Conservation (phyloP, 345 rosid species). For the Ceriops decandra region DNA sequence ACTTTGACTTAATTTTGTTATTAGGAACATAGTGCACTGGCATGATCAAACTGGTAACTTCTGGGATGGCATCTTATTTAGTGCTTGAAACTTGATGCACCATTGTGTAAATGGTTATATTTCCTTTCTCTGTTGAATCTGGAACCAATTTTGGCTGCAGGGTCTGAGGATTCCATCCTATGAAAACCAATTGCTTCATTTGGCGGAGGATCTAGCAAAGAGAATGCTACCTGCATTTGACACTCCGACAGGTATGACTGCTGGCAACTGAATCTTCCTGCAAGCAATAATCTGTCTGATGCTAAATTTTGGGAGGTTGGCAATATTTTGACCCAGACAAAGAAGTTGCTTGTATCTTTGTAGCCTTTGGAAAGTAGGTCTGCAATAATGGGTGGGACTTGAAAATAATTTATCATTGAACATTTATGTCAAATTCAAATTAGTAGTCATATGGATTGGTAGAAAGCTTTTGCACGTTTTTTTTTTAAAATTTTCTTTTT, state of each 20-base stretch:
- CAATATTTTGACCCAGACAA: neutral
- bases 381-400: neutral
- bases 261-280: constrained; percentile 2
- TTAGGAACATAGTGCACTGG: neutral
- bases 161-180: constrained; percentile 86
- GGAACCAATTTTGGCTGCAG: constrained; percentile 33
- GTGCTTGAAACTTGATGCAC: neutral
- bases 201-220: constrained; percentile 80
- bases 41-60: neutral
- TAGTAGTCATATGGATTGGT: neutral
- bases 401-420: neutral
- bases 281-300: neutral
- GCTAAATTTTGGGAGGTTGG: neutral
- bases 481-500: no score
- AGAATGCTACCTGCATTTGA: constrained; percentile 96
- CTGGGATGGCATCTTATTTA: neutral
- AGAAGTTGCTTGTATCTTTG: neutral
- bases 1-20: neutral
- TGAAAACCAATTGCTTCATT: constrained; percentile 65
- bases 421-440: no score
- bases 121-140: neutral
- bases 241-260: constrained; percentile 77
- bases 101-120: neutral
- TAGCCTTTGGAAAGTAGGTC: neutral
- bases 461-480: neutral